Percentiles rank a stretch among this genome's conserved stretches.
These are phyloP conservation scores for Prunella vulgaris DNA, from an alignment of 257 asterid genomes.

Conservation along the genomic window DNA sequence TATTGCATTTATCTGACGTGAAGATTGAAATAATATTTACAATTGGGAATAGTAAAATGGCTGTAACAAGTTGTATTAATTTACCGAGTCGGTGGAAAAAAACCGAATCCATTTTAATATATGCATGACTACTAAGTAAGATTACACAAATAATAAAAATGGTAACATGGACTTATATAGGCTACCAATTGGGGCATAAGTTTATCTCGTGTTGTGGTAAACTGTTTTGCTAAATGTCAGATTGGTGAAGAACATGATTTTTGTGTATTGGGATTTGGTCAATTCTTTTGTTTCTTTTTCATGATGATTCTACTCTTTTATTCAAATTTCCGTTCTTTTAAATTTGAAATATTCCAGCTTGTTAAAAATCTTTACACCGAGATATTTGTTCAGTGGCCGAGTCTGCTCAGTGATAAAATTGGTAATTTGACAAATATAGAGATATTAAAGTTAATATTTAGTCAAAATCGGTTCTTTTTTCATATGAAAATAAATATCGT, in stretches of 20 bases:
- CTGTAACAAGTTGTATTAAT: too few species aligned
- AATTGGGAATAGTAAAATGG: too few species aligned
- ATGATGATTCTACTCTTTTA: slow-evolving; percentile 2
- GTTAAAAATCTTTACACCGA: slow-evolving; percentile 90
- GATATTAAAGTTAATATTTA: slow-evolving; percentile 76
- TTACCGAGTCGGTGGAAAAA: too few species aligned
- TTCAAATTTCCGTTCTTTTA: slow-evolving; percentile 32
- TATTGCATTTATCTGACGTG: too few species aligned
- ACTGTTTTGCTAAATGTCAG: slow-evolving; percentile 39
- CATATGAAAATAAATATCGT: neutral
- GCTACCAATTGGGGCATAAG: too few species aligned
- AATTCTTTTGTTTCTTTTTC: slow-evolving; percentile 13
- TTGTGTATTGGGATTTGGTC: neutral
- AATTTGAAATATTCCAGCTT: slow-evolving; percentile 95
- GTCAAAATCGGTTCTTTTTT: neutral
- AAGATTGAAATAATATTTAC: too few species aligned
- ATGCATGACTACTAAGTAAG: too few species aligned
- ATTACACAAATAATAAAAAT: too few species aligned
- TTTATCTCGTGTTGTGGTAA: neutral
- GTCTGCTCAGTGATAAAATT: slow-evolving; percentile 88
- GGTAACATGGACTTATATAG: too few species aligned
- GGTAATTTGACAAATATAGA: slow-evolving; percentile 78
- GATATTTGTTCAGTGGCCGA: slow-evolving; percentile 93
- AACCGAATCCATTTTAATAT: too few species aligned
- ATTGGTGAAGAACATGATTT: slow-evolving; percentile 68